A percentile compares a stretch with the other conserved stretches of the same genome.
Conservation (phyloP, 345 rosid species). For the Lagerstroemia speciosa region DNA sequence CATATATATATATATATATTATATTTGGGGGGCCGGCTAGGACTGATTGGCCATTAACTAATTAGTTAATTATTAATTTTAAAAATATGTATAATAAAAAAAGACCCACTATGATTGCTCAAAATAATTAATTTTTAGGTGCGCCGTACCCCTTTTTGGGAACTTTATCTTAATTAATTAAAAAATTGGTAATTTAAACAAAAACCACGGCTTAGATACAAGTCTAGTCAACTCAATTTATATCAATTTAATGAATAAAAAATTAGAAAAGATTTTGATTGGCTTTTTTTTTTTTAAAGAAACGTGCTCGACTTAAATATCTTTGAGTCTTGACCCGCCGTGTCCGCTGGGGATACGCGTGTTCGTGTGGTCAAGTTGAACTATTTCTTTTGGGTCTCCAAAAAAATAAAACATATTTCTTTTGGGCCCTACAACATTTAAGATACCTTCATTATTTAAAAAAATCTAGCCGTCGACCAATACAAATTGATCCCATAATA, state of each 20-base stretch:
- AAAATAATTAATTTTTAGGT: not conserved
- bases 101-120: not conserved
- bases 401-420: too few species aligned
- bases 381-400: constrained; percentile 3
- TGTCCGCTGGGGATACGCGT: not conserved
- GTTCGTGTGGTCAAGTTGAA: not conserved
- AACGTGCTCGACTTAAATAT: not conserved
- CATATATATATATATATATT: too few species aligned
- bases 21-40: not conserved
- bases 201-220: not conserved
- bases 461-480: not conserved
- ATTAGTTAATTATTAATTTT: not conserved
- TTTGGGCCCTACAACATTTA: not conserved
- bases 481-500: not conserved
- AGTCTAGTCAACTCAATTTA: constrained; percentile 1
- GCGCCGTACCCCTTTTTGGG: not conserved
- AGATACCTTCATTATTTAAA: not conserved
- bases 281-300: not conserved
- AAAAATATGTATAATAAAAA: not conserved
- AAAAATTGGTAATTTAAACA: not conserved
- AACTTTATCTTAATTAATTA: not conserved
- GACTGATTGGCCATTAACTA: not conserved
- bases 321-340: not conserved
- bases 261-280: not conserved
- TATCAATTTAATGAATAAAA: not conserved